These are phyloP conservation scores for Plasmodium fragile DNA, from an alignment of 169 alveolate genomes.

Conservation along the genomic window DNA sequence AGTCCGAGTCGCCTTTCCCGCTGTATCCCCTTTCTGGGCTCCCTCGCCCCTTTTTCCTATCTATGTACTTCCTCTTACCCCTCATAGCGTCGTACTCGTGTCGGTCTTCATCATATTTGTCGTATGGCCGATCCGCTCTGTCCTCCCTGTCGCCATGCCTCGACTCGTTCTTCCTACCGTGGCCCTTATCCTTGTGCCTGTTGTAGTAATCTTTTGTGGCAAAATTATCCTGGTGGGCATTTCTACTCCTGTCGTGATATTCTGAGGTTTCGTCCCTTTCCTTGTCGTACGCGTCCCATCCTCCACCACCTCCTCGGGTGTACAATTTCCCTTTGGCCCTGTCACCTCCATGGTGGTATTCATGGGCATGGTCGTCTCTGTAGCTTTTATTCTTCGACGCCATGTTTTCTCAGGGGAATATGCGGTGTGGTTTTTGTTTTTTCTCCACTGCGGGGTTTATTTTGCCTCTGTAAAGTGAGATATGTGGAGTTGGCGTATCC, in stretches of 20 bases:
- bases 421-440: neutral
- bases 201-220: neutral
- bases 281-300: neutral
- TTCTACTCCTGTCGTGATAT: neutral
- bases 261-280: neutral
- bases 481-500: neutral
- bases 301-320: neutral
- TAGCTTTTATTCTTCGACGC: slow-evolving; percentile 21
- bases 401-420: slow-evolving; percentile 6
- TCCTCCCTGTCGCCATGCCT: neutral
- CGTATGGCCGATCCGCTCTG: neutral
- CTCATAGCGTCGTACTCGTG: slow-evolving; percentile 1
- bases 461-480: neutral
- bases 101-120: slow-evolving; percentile 12
- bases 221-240: slow-evolving; percentile 2
- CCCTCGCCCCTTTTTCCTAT: slow-evolving; percentile 11
- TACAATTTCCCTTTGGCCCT: neutral
- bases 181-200: neutral
- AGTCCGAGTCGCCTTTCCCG: neutral
- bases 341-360: slow-evolving; percentile 7
- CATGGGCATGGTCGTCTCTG: slow-evolving; percentile 10
- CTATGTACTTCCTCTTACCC: slow-evolving; percentile 21
- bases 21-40: slow-evolving; percentile 17
- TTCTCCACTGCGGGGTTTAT: neutral
- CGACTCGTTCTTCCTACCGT: slow-evolving; percentile 8